Conservation (phyloP, 2,329 filamentous ascomycete genomes). For the Sporothrix pseudoabietina region DNA sequence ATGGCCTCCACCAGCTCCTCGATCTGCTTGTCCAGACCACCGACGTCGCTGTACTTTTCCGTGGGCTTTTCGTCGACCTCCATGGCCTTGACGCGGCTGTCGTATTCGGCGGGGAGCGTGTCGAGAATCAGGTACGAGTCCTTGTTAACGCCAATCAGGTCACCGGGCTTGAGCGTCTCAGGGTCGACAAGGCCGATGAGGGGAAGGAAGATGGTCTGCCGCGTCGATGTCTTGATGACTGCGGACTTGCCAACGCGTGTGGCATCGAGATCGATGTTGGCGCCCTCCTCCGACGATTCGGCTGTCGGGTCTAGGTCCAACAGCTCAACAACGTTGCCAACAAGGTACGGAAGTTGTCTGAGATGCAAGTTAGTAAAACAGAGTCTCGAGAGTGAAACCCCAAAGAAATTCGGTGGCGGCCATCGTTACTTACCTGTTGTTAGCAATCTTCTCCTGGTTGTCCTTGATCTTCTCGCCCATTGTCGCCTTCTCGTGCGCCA, state of each 20-base stretch:
- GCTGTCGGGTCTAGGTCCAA: constrained; percentile 94
- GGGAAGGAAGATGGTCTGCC: constrained; percentile 97
- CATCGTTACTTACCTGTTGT: constrained; percentile 73
- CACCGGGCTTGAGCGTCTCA: constrained; percentile 89
- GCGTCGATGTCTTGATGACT: constrained; percentile 98
- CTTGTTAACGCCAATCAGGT: constrained; percentile 98
- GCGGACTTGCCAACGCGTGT: constrained; percentile 96
- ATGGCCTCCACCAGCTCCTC: constrained; percentile 98
- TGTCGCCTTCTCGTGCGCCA: constrained; percentile 91
- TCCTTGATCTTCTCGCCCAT: constrained; percentile 99
- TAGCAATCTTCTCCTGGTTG: constrained; percentile 97
- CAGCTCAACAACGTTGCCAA: constrained; percentile 97
- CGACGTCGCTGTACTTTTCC: constrained; percentile 97
- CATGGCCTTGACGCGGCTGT: constrained; percentile 99
- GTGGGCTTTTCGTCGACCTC: constrained; percentile 99
- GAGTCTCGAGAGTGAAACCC: background rate
- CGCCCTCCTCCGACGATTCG: constrained; percentile 94
- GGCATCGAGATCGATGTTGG: constrained; percentile 97
- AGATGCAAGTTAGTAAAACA: background rate
- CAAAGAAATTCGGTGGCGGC: background rate
- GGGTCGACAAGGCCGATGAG: constrained; percentile 96
- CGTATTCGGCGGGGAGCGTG: constrained; percentile 95
- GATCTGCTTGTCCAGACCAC: constrained; percentile 97
- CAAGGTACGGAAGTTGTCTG: constrained; percentile 95
- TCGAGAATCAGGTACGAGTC: constrained; percentile 97